phyloP scores from a whole-genome alignment of 805 yeast species.

The Candida loeiensis region DNA sequence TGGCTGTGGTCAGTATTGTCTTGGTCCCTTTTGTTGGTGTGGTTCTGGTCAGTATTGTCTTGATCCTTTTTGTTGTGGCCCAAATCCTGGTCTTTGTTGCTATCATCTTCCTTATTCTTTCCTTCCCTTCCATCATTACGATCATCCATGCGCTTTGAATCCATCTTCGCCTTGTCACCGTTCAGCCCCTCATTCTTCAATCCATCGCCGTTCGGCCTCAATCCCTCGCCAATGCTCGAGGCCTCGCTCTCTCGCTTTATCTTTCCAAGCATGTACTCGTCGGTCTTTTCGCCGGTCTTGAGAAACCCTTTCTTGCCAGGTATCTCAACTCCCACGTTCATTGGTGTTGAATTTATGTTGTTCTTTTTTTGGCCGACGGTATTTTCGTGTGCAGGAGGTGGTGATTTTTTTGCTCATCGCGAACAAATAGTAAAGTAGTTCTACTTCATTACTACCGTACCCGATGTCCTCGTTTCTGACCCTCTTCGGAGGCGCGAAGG shows the following conservation, averaged over 20 bases:
- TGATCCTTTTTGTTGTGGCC: too few species aligned
- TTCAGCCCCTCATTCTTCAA: not conserved
- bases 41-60: not conserved
- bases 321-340: not conserved
- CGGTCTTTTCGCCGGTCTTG: not conserved
- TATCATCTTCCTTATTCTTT: not conserved
- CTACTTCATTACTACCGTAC: not conserved
- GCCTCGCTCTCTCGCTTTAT: not conserved
- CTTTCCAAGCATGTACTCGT: not conserved
- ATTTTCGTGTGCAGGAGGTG: not conserved
- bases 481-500: slow-evolving; percentile 28
- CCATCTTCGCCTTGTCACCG: not conserved
- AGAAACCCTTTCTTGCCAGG: not conserved
- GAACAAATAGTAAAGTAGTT: not conserved
- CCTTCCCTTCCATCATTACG: not conserved
- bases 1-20: not conserved
- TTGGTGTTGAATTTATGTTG: not conserved
- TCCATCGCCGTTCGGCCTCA: too few species aligned
- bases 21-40: too few species aligned
- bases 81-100: too few species aligned
- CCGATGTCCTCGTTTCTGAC: slow-evolving; percentile 35
- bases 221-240: too few species aligned
- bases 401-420: slow-evolving; percentile 8
- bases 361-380: slow-evolving; percentile 3
- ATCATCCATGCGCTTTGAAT: not conserved